Base-by-base conservation (phyloP, 257 asterid genomes). In the Striga asiatica region DNA sequence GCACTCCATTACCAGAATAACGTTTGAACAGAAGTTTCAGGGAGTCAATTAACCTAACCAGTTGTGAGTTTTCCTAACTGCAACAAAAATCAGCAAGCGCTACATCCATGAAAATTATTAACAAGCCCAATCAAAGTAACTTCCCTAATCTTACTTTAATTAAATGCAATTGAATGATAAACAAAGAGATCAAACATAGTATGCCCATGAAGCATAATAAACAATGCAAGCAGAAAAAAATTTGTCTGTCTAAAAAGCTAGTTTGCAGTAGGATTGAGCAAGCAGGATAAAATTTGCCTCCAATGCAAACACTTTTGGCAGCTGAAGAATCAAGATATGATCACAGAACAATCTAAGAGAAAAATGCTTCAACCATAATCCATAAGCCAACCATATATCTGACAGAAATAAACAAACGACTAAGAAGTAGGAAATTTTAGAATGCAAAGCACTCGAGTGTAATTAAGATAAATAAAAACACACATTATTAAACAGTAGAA, bases 1-100 rank as follows among this genome's bases (percentile, higher is more conserved):
- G 63, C 81, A 74, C 41, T 81, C 95, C 95, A 85, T 84, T 62
- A 60, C 66, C 16, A 50, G 22, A 54, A 41, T 19, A 5, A 18
- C 4, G 22, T 12, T 37, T 37, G 18, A 14, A 9, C 31, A 52
- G 54, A 24, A 53, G 6, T 49, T 50, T 27, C 65, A 50, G 42
- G 48, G 4, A 17, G 38, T 22, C 16, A 35, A 34, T 51, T 54
- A 8, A 23, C 49, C 46, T 27, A 23, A 24, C 18, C 32, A 34
- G 39, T 6, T 18, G 25, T 13, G 23, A 35, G 11, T 38, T 53
- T 22, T 42, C 61, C 54, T 61, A 18, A 61, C 72, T 60, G 74
- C 72, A 73, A 56, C 24, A 54, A 41, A n/a, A 42, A 48, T 13
- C 20, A 9, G 25, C 41, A 59, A 21, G 13, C 54, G 52, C 32